A percentile compares a stretch with the other conserved stretches of the same genome.
Conservation (phyloP, 2,329 filamentous ascomycete genomes). For the Bipolaris sorokiniana region DNA sequence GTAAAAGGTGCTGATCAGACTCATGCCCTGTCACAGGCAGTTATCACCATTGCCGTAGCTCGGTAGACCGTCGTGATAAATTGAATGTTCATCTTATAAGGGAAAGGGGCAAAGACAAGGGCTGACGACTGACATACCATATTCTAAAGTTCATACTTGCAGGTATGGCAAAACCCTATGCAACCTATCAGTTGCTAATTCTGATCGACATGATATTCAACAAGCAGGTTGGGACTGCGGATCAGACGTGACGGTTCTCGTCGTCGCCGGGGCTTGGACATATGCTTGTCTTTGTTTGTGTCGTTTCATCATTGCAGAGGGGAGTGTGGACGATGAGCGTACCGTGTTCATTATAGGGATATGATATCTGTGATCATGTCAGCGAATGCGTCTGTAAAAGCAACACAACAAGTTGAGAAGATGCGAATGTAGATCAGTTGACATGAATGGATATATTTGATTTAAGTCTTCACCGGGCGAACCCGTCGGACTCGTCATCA, state of each 20-base stretch:
- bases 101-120: background rate
- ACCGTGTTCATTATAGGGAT: slow-evolving; percentile 22
- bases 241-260: slow-evolving; percentile 50
- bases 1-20: slow-evolving; percentile 35
- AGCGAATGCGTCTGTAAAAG: slow-evolving; percentile 10
- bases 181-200: slow-evolving; percentile 17
- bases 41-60: slow-evolving; percentile 80
- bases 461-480: slow-evolving; percentile 68
- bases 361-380: slow-evolving; percentile 11
- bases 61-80: slow-evolving; percentile 87
- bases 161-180: background rate
- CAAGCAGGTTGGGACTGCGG: slow-evolving; percentile 13
- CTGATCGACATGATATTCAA: background rate
- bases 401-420: background rate
- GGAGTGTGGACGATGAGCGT: slow-evolving; percentile 20
- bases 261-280: slow-evolving; percentile 78
- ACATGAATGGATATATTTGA: slow-evolving; percentile 75
- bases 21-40: slow-evolving; percentile 75
- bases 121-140: slow-evolving; percentile 3
- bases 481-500: slow-evolving; percentile 83
- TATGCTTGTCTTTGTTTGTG: slow-evolving; percentile 91
- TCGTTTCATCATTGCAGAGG: slow-evolving; percentile 75
- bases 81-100: slow-evolving; percentile 51
- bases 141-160: background rate
- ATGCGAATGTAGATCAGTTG: slow-evolving; percentile 30